phyloP scores from a whole-genome alignment of 345 rosid species.

The Eucalyptus cladocalyx region DNA sequence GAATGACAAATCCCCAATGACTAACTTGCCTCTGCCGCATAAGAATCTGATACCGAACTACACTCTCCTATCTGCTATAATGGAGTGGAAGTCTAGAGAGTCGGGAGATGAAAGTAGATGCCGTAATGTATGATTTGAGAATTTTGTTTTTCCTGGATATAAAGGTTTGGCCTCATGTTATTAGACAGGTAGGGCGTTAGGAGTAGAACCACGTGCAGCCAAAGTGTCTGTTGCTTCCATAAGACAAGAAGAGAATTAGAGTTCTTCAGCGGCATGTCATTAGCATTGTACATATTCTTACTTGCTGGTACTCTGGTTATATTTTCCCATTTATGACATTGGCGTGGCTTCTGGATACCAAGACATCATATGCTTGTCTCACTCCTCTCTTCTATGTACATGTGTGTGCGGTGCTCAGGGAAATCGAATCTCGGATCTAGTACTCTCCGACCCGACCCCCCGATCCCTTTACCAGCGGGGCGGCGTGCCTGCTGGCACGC shows the following conservation, averaged over 20 bases:
- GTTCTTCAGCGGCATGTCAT: background rate
- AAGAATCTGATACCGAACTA: constrained; percentile 57
- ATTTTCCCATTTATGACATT: background rate
- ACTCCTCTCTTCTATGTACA: background rate
- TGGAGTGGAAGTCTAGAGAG: constrained; percentile 44
- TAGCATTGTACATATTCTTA: background rate
- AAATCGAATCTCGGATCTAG: too few relatives aligned
- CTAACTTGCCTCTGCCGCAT: constrained; percentile 29
- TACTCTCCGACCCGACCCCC: background rate
- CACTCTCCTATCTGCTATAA: constrained; percentile 50
- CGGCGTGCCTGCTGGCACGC: background rate
- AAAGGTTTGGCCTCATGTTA: background rate
- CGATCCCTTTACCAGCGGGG: background rate
- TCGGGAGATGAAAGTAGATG: background rate
- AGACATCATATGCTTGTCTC: background rate
- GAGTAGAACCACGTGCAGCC: background rate
- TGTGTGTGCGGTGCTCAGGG: background rate
- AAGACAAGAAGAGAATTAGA: background rate
- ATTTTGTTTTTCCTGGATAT: background rate
- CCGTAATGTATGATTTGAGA: background rate
- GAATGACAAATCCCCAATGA: constrained; percentile 55
- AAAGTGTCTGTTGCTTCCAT: background rate
- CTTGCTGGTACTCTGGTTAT: background rate
- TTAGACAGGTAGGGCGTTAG: background rate
- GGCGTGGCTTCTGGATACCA: background rate